Conservation (phyloP, 2,329 filamentous ascomycete species). For the Botrytis paeoniae region DNA sequence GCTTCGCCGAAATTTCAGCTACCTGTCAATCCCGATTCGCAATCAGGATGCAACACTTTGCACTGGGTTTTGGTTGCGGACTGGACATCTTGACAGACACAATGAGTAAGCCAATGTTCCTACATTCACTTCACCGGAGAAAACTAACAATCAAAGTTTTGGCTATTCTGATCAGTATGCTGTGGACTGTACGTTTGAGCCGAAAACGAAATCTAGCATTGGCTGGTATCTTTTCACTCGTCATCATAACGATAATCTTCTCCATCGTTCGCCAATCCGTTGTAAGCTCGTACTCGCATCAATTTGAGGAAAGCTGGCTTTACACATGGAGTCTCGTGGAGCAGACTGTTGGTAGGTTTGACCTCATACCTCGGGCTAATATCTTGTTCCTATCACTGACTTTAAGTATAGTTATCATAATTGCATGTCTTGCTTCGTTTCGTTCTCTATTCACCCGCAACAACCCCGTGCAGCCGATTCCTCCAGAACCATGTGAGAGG, state of each 20-base stretch:
- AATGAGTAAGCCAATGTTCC: not conserved
- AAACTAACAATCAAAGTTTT: not conserved
- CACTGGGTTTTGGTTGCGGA: not conserved
- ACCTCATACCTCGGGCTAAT: not conserved
- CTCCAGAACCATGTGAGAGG: not conserved
- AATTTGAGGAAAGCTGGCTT: not conserved
- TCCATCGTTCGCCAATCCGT: not conserved
- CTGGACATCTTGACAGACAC: not conserved
- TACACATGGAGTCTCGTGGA: slow-evolving; percentile 4
- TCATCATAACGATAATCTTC: not conserved
- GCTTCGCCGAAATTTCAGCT: not conserved
- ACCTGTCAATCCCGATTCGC: not conserved
- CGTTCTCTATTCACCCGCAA: not conserved
- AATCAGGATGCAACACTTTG: not conserved
- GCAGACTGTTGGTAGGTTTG: not conserved
- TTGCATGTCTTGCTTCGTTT: not conserved
- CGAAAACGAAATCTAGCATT: not conserved
- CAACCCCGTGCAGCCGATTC: not conserved
- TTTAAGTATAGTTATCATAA: not conserved
- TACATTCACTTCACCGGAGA: not conserved
- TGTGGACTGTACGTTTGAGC: not conserved
- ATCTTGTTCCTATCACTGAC: not conserved
- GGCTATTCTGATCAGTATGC: not conserved
- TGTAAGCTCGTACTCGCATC: not conserved
- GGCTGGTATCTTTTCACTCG: slow-evolving; percentile 2